Evolutionary conservation across 495 filamentous ascomycete species (phyloP).

Genomic region (Cladorrhinum samala): DNA sequence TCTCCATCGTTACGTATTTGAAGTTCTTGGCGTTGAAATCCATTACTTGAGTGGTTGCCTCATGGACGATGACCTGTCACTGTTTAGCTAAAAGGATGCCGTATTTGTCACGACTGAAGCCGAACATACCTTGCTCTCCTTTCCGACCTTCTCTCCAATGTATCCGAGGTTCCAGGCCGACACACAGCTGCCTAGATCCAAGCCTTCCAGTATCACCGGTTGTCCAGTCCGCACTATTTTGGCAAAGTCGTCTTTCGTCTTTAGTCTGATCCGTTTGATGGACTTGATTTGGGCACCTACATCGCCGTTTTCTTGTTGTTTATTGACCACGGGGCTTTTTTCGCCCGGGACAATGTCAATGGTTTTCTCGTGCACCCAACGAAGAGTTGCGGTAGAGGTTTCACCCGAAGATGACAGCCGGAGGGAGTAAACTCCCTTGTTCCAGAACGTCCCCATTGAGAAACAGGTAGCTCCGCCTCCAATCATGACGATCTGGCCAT

Average conservation of each 20-base stretch:
- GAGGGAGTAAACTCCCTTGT: slow-evolving; percentile 23
- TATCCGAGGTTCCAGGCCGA: slow-evolving; percentile 63
- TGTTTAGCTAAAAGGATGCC: no score
- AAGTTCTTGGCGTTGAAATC: slow-evolving; percentile 82
- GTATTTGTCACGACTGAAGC: no score
- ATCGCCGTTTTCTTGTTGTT: background rate
- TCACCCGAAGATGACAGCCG: background rate
- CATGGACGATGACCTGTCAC: slow-evolving; percentile 61
- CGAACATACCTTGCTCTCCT: slow-evolving; percentile 52
- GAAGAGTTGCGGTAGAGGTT: background rate
- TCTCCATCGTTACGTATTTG: slow-evolving; percentile 59
- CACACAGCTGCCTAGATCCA: slow-evolving; percentile 62
- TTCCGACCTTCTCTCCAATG: slow-evolving; percentile 58
- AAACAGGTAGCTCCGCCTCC: slow-evolving; percentile 88
- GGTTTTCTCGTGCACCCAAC: slow-evolving; percentile 22
- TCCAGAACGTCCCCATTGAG: slow-evolving; percentile 55
- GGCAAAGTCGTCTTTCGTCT: slow-evolving; percentile 45
- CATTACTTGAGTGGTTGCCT: slow-evolving; percentile 58
- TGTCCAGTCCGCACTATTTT: slow-evolving; percentile 50
- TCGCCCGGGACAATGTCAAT: slow-evolving; percentile 22
- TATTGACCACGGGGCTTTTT: background rate
- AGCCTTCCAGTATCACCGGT: slow-evolving; percentile 59
- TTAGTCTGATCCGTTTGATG: slow-evolving; percentile 47
- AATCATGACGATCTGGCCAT: slow-evolving; percentile 50
- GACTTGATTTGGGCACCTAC: slow-evolving; percentile 11